Evolutionary conservation across 2,329 filamentous ascomycete species (phyloP).

Genomic region (Colletotrichum neosansevieriae): DNA sequence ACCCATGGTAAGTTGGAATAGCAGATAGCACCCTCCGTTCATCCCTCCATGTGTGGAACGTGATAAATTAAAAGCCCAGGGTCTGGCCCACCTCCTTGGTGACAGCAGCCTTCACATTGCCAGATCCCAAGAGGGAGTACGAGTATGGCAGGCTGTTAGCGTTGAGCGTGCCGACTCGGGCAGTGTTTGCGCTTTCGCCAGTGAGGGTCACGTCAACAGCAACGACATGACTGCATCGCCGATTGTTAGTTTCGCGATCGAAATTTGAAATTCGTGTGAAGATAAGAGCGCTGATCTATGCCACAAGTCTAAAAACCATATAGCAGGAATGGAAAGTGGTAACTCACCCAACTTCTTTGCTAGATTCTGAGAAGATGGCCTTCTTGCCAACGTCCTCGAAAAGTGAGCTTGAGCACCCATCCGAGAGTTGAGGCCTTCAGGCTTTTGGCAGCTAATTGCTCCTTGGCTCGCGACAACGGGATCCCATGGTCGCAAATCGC

Average conservation of each 20-base stretch:
- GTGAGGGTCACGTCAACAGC: slow-evolving; percentile 55
- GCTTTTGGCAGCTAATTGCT: background rate
- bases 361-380: slow-evolving; percentile 43
- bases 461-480: too few relatives aligned
- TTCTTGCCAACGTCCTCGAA: slow-evolving; percentile 56
- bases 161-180: slow-evolving; percentile 59
- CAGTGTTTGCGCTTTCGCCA: slow-evolving; percentile 57
- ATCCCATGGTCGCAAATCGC: background rate
- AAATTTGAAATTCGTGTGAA: background rate
- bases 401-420: slow-evolving; percentile 60
- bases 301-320: background rate
- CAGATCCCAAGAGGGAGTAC: slow-evolving; percentile 54
- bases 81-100: slow-evolving; percentile 50
- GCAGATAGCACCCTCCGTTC: background rate
- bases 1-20: background rate
- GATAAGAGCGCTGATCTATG: background rate
- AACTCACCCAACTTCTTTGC: slow-evolving; percentile 45
- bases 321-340: background rate
- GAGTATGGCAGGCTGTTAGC: slow-evolving; percentile 63
- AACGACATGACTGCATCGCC: slow-evolving; percentile 47
- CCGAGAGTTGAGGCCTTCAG: slow-evolving; percentile 62
- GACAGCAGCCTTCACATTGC: slow-evolving; percentile 56
- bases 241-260: background rate
- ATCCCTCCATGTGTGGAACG: background rate
- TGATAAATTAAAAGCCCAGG: slow-evolving; percentile 36